Base-by-base conservation (phyloP, 768 basidiomycete species). In the Pulveroboletus sp. region DNA sequence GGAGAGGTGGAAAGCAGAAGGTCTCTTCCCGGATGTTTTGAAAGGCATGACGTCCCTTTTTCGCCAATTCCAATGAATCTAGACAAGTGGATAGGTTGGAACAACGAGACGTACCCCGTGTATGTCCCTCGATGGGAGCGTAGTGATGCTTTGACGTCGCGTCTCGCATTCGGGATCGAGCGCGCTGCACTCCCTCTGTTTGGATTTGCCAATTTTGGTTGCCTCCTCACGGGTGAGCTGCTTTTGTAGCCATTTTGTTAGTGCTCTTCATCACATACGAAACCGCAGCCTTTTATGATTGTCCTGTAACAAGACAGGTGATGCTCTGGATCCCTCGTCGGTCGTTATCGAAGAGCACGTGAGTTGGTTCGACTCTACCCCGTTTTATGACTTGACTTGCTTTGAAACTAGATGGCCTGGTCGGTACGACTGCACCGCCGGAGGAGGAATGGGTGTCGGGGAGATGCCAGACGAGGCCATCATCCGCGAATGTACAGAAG, bases 111-210 rank as follows among this genome's bases (percentile, higher is more conserved):
- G 14, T 63, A 64, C 30, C 62, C 62, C 5, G 62, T 63, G 36
- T 64, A 64, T 32, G 50, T 14, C 2, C 62, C 62, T 31, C 62
- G 33, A 42, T 17, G 21, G 6, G 51, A 57, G 32, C 54, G 49
- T 30, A 4, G 6, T 9, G 36, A 14, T 27, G 21, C 21, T 4
- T 13, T 43, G 21, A 4, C 21, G 21, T 39, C 58, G 14, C 60
- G 11, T 26, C 35, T 56, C 50, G 74, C 51, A 38, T 75, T 76
- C 41, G 65, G 71, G 17, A 69, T 76, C 39, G 74, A 75, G 50
- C 71, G 73, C 30, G 70, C 73, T 35, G 71, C 71, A 4, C 65
- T 76, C 15, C 74, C 75, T 38, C 50, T 76, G n/a, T 76, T 76
- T 51, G 71, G 72, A 8, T 70, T 76, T 26, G 61, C 68, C 14